A percentile compares a stretch with the other conserved stretches of the same genome.
These are phyloP conservation scores for Lipomyces starkeyi DNA, from an alignment of 805 yeast species.

Conservation along the genomic window DNA sequence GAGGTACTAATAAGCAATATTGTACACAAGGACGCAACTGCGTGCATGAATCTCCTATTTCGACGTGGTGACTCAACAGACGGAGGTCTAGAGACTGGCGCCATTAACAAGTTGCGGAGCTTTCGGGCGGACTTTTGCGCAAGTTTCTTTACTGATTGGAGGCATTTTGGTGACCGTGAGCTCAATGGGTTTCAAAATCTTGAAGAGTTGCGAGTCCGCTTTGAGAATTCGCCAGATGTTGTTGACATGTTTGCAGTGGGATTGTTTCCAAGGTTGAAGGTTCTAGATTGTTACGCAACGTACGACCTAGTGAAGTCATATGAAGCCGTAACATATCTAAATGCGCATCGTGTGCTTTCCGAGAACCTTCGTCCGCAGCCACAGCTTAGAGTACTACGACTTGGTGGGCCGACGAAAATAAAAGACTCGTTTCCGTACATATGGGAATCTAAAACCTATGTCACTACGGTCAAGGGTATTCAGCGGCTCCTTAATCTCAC, in stretches of 20 bases:
- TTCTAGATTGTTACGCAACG: background rate
- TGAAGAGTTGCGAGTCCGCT: constrained; percentile 1
- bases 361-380: background rate
- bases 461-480: background rate
- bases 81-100: background rate
- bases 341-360: background rate
- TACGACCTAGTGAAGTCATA: background rate
- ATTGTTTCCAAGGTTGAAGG: background rate
- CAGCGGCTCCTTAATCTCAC: background rate
- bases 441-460: background rate
- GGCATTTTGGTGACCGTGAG: background rate
- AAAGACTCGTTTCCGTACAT: background rate
- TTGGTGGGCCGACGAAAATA: background rate
- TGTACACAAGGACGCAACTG: constrained; percentile 1
- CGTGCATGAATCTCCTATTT: background rate
- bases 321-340: background rate
- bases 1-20: background rate
- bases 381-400: background rate
- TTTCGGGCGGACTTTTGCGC: background rate
- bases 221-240: background rate
- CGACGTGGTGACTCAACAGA: background rate
- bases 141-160: background rate
- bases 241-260: background rate
- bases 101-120: background rate
- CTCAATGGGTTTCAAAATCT: background rate